These are phyloP conservation scores for Candida schatavii DNA, from an alignment of 805 yeast genomes.

Conservation along the genomic window DNA sequence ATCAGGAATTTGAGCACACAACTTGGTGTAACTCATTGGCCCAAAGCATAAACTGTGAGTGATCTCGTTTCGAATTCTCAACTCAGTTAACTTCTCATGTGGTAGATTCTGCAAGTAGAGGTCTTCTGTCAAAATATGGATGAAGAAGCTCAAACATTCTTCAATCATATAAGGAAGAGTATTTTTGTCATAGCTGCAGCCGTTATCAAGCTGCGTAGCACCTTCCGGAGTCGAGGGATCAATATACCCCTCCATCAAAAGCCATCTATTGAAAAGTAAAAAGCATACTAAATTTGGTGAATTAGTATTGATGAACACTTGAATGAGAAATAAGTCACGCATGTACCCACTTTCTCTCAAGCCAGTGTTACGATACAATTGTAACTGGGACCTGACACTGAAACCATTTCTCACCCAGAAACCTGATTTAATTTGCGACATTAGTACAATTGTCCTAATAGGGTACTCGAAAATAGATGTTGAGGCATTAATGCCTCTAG, in stretches of 20 bases:
- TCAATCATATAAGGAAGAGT: slow-evolving; percentile 66
- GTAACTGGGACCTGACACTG: slow-evolving; percentile 73
- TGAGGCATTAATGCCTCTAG: slow-evolving; percentile 15
- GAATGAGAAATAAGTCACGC: slow-evolving; percentile 74
- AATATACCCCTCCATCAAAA: slow-evolving; percentile 40
- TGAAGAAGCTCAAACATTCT: slow-evolving; percentile 69
- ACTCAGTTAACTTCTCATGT: slow-evolving; percentile 47
- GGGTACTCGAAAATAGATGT: slow-evolving; percentile 64
- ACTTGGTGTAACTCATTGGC: slow-evolving; percentile 66
- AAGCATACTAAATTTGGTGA: slow-evolving; percentile 56
- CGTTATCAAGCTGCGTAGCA: slow-evolving; percentile 1
- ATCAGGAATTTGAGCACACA: slow-evolving; percentile 71
- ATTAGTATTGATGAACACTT: slow-evolving; percentile 50
- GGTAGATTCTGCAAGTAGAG: slow-evolving; percentile 49
- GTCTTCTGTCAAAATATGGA: slow-evolving; percentile 67
- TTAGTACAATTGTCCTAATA: slow-evolving; percentile 66
- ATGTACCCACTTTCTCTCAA: slow-evolving; percentile 79
- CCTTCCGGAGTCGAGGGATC: not conserved
- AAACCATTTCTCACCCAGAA: slow-evolving; percentile 94
- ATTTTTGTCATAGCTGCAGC: slow-evolving; percentile 41
- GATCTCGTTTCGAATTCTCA: slow-evolving; percentile 64
- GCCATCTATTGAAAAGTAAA: slow-evolving; percentile 69
- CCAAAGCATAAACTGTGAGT: slow-evolving; percentile 80
- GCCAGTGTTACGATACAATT: slow-evolving; percentile 73
- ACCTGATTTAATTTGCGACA: slow-evolving; percentile 84